Evolutionary conservation across 192 early-diverging fungal genomes (phyloP).

Genomic region (Gamsiella multidivaricata): DNA sequence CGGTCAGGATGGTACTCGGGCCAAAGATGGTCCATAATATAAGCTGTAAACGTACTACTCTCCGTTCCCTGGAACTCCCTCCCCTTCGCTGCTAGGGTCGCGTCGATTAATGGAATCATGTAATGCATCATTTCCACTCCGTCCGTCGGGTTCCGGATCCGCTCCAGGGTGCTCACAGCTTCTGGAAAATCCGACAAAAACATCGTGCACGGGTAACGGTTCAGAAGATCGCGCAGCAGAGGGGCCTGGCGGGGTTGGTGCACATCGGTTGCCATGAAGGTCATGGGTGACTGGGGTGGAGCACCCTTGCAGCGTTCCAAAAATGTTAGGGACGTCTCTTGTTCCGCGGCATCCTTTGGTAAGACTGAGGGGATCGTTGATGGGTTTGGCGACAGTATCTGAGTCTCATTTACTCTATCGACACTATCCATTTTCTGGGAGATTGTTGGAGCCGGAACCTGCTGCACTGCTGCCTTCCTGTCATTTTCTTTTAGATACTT

Average conservation of each 20-base stretch:
- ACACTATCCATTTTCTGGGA: background rate
- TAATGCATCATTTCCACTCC: slow-evolving; percentile 34
- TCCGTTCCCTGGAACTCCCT: slow-evolving; percentile 37
- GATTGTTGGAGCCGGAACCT: background rate
- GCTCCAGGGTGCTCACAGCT: slow-evolving; percentile 18
- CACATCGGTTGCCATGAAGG: slow-evolving; percentile 64
- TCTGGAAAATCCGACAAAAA: slow-evolving; percentile 49
- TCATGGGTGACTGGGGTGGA: slow-evolving; percentile 42
- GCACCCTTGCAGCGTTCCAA: slow-evolving; percentile 18
- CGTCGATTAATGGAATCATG: slow-evolving; percentile 47
- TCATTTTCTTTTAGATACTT: background rate
- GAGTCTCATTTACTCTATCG: background rate
- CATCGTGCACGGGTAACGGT: slow-evolving; percentile 55
- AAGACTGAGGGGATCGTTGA: background rate
- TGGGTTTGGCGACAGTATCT: background rate
- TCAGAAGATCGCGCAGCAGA: slow-evolving; percentile 25
- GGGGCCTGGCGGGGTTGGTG: slow-evolving; percentile 39
- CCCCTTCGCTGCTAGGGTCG: slow-evolving; percentile 40
- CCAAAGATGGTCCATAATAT: slow-evolving; percentile 41
- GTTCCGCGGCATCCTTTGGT: background rate
- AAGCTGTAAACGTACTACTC: slow-evolving; percentile 46
- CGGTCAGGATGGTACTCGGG: slow-evolving; percentile 34
- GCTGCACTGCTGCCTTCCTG: background rate
- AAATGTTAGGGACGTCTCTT: slow-evolving; percentile 10
- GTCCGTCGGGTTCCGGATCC: slow-evolving; percentile 32